Percentiles rank a stretch among this genome's conserved stretches.
These are phyloP conservation scores for Microstroma glucosiphilum DNA, from an alignment of 1,284 basidiomycete genomes.

Conservation along the genomic window DNA sequence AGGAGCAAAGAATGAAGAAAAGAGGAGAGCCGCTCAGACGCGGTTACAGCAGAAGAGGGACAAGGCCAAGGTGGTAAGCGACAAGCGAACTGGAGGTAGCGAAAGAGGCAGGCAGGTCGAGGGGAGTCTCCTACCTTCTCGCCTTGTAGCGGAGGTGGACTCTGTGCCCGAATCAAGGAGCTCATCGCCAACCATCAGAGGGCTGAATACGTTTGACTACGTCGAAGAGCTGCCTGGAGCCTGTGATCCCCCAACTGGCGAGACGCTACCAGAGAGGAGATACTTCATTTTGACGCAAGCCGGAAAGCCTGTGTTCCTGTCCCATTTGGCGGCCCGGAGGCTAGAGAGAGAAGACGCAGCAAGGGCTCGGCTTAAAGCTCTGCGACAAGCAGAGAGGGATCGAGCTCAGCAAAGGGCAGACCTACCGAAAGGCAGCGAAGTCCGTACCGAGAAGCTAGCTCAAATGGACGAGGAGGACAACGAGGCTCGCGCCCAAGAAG, in stretches of 20 bases:
- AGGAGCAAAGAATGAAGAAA: conserved; percentile 4
- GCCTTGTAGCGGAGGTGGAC: neutral
- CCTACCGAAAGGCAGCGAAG: neutral
- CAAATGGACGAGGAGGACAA: conserved; percentile 10
- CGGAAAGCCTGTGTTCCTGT: conserved; percentile 41
- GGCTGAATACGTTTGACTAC: neutral
- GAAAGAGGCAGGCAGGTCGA: neutral
- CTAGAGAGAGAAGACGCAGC: conserved; percentile 8
- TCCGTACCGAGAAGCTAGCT: conserved; percentile 10
- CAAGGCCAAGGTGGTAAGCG: neutral
- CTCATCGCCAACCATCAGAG: conserved; percentile 36
- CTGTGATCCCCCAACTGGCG: neutral
- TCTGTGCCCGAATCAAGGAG: neutral
- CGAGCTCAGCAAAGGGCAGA: neutral
- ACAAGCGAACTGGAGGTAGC: neutral
- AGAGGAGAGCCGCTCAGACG: neutral
- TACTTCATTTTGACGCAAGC: conserved; percentile 39
- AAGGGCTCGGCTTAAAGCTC: neutral
- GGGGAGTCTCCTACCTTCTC: neutral
- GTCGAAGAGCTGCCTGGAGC: neutral
- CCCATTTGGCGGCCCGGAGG: conserved; percentile 18
- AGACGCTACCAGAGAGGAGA: conserved; percentile 22
- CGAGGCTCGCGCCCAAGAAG: neutral
- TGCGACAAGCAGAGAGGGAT: neutral
- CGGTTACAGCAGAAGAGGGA: neutral